Evolutionary conservation across 371 early-diverging fungal genomes (phyloP).

Genomic region (Dinochytrium kinnereticum): DNA sequence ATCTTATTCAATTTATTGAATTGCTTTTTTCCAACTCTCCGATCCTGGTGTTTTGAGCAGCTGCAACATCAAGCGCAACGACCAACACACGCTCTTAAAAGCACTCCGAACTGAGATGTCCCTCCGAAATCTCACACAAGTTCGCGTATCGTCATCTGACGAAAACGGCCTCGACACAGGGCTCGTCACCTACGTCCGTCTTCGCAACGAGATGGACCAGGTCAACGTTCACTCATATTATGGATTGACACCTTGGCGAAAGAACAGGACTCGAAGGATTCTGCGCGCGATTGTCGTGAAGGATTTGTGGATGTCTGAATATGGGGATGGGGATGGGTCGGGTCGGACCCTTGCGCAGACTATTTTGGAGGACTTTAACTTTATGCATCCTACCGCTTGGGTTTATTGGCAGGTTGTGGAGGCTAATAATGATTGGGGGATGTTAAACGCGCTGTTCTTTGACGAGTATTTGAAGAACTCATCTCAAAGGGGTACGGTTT

Average conservation of each 20-base stretch:
- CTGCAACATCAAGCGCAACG: neutral
- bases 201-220: slow-evolving; percentile 10
- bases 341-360: slow-evolving; percentile 21
- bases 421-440: slow-evolving; percentile 17
- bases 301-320: slow-evolving; percentile 33
- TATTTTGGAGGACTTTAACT: slow-evolving; percentile 30
- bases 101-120: slow-evolving; percentile 16
- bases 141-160: slow-evolving; percentile 24
- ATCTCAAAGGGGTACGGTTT: neutral
- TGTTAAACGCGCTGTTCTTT: slow-evolving; percentile 18
- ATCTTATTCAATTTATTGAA: neutral
- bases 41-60: neutral
- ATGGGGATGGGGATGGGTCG: slow-evolving; percentile 17
- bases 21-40: neutral
- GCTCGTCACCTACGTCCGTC: neutral
- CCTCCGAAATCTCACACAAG: neutral
- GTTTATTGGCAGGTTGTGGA: slow-evolving; percentile 31
- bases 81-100: slow-evolving; percentile 19
- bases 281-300: slow-evolving; percentile 9
- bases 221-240: slow-evolving; percentile 34
- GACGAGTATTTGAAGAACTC: neutral
- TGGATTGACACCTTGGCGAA: slow-evolving; percentile 7
- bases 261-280: slow-evolving; percentile 18
- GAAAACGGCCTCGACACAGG: slow-evolving; percentile 19
- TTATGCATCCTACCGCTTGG: slow-evolving; percentile 31